Evolutionary conservation across 129 eudicot genomes (phyloP).

Genomic region (Centaurea solstitialis): DNA sequence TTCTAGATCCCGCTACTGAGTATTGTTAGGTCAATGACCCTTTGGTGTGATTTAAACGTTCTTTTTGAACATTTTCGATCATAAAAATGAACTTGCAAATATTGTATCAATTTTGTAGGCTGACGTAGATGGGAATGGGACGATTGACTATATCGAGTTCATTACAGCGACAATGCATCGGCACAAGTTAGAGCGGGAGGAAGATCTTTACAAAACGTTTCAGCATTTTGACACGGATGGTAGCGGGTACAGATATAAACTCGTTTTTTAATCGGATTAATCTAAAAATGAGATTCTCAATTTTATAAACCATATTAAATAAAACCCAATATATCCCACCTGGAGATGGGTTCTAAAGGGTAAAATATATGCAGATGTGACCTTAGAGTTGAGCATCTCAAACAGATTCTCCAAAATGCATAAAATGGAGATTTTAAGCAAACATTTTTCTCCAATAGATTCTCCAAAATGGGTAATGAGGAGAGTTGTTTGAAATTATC

Average conservation of each 20-base stretch:
- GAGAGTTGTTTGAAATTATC: too few relatives aligned
- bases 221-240: constrained; percentile 79
- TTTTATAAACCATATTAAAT: too few relatives aligned
- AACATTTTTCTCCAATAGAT: too few relatives aligned
- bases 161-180: constrained; percentile 97
- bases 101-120: constrained; percentile 44
- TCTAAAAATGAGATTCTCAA: neutral
- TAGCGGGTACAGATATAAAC: constrained; percentile 62
- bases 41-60: neutral
- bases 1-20: neutral
- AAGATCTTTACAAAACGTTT: constrained; percentile 82
- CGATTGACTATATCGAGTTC: constrained; percentile 92
- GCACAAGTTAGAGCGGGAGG: constrained; percentile 83
- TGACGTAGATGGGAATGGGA: constrained; percentile 91
- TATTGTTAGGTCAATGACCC: neutral
- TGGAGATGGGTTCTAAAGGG: neutral
- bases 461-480: too few relatives aligned
- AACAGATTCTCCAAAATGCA: too few relatives aligned
- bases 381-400: too few relatives aligned
- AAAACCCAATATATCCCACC: neutral
- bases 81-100: neutral
- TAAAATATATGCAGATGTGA: neutral
- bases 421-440: too few relatives aligned
- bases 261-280: neutral
- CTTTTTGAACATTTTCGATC: neutral